Evolutionary conservation across 352 stramenopile genomes (phyloP).

Genomic region (Phytophthora fragariae): DNA sequence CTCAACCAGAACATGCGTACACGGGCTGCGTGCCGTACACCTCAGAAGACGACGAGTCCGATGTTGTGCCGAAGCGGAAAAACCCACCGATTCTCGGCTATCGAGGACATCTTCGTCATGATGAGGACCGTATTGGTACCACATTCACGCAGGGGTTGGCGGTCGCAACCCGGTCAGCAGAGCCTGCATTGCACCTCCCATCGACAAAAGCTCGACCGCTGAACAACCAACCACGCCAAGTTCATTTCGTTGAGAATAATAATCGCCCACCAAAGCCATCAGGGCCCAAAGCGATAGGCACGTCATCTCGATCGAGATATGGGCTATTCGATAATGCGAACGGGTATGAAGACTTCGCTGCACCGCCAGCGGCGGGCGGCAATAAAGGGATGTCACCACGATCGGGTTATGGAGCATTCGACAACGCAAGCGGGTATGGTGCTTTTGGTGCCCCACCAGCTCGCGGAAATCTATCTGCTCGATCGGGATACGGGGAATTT

Average conservation of each 20-base stretch:
- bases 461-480: slow-evolving; percentile 8
- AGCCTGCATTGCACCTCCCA: slow-evolving; percentile 8
- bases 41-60: slow-evolving; percentile 19
- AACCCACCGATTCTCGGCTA: slow-evolving; percentile 70
- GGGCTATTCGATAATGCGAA: slow-evolving; percentile 44
- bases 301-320: slow-evolving; percentile 42
- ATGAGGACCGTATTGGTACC: slow-evolving; percentile 67
- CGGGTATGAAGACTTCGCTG: slow-evolving; percentile 49
- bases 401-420: slow-evolving; percentile 39
- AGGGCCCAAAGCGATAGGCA: slow-evolving; percentile 1
- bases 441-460: slow-evolving; percentile 19
- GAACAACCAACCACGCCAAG: slow-evolving; percentile 26
- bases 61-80: slow-evolving; percentile 30
- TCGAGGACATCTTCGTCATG: slow-evolving; percentile 62
- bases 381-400: slow-evolving; percentile 29
- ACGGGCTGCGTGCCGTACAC: slow-evolving; percentile 54
- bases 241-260: slow-evolving; percentile 32
- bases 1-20: slow-evolving; percentile 74
- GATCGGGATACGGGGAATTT: slow-evolving; percentile 43
- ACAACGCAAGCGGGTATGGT: slow-evolving; percentile 30
- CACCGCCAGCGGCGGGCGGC: slow-evolving; percentile 9
- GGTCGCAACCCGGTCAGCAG: slow-evolving; percentile 34
- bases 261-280: slow-evolving; percentile 5
- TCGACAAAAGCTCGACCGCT: not conserved
- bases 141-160: slow-evolving; percentile 74